Percentiles rank a stretch among this genome's conserved stretches.
phyloP scores from a whole-genome alignment of 768 basidiomycete species.

The Daedaleopsis nitida region DNA sequence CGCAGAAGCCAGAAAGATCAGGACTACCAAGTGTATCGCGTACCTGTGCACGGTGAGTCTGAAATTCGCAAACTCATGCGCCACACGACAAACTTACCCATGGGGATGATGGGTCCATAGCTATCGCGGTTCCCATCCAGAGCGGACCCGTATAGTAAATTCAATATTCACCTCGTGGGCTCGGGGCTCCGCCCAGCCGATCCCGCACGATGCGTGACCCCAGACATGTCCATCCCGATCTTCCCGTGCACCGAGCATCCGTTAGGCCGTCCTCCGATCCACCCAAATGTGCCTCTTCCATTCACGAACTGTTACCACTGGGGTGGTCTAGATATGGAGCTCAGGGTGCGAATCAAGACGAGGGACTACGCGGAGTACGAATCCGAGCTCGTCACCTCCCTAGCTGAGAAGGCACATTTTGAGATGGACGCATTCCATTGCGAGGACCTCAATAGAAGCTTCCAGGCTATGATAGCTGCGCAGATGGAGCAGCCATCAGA shows the following conservation, averaged over 20 bases:
- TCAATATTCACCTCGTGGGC: not conserved
- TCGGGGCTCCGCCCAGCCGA: constrained; percentile 2
- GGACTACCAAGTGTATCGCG: not conserved
- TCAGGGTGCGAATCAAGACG: not conserved
- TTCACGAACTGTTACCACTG: constrained; percentile 14
- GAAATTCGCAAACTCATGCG: not conserved
- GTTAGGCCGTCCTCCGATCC: not conserved
- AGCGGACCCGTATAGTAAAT: not conserved
- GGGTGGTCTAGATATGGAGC: not conserved
- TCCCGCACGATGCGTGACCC: not conserved
- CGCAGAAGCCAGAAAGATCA: not conserved
- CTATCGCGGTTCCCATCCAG: not conserved
- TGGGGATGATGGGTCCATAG: not conserved
- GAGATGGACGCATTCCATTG: not conserved
- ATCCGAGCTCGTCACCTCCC: not conserved
- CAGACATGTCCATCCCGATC: constrained; percentile 8
- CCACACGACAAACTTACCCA: not conserved
- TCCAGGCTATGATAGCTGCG: not conserved
- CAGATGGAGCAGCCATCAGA: too few relatives aligned
- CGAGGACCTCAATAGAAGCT: not conserved
- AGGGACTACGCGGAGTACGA: not conserved
- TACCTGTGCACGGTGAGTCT: not conserved
- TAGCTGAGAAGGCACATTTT: not conserved
- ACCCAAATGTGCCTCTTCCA: not conserved
- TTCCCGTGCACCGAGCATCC: constrained; percentile 2